Evolutionary conservation across 2,329 filamentous ascomycete genomes (phyloP).

Genomic region (Trichophyton schoenleinii): DNA sequence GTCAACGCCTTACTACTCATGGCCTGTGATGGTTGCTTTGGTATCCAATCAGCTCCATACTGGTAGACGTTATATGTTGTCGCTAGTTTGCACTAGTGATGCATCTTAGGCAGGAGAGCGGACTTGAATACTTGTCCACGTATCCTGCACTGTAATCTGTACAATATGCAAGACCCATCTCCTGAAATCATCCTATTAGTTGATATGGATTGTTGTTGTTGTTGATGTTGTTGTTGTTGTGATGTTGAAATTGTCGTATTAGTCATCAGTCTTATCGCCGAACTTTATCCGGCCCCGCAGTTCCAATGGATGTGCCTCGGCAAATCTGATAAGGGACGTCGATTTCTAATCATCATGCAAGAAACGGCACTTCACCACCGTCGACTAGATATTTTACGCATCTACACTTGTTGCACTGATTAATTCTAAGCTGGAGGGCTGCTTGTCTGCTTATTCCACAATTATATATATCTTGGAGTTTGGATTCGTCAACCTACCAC

Average conservation of each 20-base stretch:
- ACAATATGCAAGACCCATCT: not conserved
- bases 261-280: not conserved
- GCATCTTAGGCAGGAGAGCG: not conserved
- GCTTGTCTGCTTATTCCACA: no score
- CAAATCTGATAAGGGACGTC: not conserved
- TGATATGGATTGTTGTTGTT: not conserved
- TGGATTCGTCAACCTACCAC: no score
- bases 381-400: not conserved
- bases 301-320: not conserved
- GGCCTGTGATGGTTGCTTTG: not conserved
- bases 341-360: not conserved
- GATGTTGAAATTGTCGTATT: not conserved
- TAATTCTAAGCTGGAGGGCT: no score
- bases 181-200: not conserved
- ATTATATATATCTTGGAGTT: no score
- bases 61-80: not conserved
- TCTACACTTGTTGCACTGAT: not conserved
- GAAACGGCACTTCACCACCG: not conserved
- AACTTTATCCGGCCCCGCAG: not conserved
- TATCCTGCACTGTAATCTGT: not conserved
- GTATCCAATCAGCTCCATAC: not conserved
- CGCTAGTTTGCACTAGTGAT: not conserved
- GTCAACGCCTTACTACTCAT: not conserved
- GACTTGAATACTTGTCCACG: not conserved
- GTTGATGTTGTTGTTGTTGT: not conserved